Evolutionary conservation across 2,329 filamentous ascomycete genomes (phyloP), one percentile per base, ranked within the genome.

Genomic region (Mariannaea elegans): DNA sequence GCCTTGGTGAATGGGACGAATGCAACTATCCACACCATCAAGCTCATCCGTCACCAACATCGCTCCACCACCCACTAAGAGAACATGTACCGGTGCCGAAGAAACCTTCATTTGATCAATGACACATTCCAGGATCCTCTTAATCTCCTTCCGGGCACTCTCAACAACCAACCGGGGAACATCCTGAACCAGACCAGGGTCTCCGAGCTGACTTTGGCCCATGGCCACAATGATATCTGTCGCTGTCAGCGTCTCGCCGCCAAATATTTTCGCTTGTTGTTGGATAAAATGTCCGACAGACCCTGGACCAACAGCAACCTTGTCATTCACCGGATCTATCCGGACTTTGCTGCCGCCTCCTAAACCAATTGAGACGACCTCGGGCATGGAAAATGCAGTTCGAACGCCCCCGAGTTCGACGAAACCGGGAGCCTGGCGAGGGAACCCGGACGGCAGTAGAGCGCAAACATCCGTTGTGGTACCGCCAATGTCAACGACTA

Each of bases 391-490:
- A 62, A 87, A 88, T 14, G 86, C 86, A 38, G 85, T 87, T 13
- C 84, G 76, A 0, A 88, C 84, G 1, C 85, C 85, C 2, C 81
- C 84, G 4, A 89, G 77, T 54, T 86, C 82, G 9, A 84, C 83
- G 52, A 84, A 87, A 0, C 82, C 83, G 0, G 84, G 80, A 3
- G 86, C 84, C 62, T 87, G 85, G 18, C 85, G 79, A 0, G 86
- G 86, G 45, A 87, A 87, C 0, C 86, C 86, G 2, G 81, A 86
- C 0, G 84, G 81, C 1, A 87, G 75, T 2, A 89, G 71, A 0
- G 84, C 78, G 23, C 85, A 85, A 8, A 87, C 82, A 69, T 89
- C 86, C 2, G 84, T 85, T 0, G 85, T 88, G 0, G 86, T 88
- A 14, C 86, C 86, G 7, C 86, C 86, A 24, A 88, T 81, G 64